Percentiles rank a stretch among this genome's conserved stretches.
Conservation (phyloP, 257 asterid genomes). For the Scutellaria galericulata region DNA sequence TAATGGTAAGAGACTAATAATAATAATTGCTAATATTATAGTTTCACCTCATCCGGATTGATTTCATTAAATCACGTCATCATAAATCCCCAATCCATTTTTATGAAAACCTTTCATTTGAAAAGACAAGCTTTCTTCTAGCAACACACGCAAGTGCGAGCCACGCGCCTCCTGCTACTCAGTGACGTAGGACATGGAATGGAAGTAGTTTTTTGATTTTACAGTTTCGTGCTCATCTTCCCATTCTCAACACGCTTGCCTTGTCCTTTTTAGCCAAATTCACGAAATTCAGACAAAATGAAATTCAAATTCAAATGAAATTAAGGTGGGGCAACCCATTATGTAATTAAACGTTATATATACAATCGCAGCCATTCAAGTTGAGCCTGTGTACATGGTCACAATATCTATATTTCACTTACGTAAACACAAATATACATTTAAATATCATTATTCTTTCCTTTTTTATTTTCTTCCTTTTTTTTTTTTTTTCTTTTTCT, state of each 20-base stretch:
- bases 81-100: neutral
- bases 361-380: conserved; percentile 43
- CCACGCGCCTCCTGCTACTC: neutral
- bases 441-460: neutral
- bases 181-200: neutral
- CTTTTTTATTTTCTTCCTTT: neutral
- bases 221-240: conserved; percentile 50
- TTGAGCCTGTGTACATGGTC: conserved; percentile 34
- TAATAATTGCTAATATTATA: no score
- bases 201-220: conserved; percentile 30
- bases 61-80: neutral
- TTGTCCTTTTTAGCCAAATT: conserved; percentile 38
- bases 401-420: conserved; percentile 28
- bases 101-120: neutral
- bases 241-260: conserved; percentile 36
- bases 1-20: no score
- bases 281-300: conserved; percentile 71
- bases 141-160: neutral
- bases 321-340: conserved; percentile 38
- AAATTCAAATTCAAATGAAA: conserved; percentile 66
- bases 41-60: no score
- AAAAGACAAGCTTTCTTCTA: conserved; percentile 19
- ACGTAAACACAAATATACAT: conserved; percentile 19
- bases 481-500: neutral
- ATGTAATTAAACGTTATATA: conserved; percentile 54